Evolutionary conservation across 257 asterid species (phyloP), one percentile per base, ranked within the genome.

Genomic region (Pogostemon cablin): DNA sequence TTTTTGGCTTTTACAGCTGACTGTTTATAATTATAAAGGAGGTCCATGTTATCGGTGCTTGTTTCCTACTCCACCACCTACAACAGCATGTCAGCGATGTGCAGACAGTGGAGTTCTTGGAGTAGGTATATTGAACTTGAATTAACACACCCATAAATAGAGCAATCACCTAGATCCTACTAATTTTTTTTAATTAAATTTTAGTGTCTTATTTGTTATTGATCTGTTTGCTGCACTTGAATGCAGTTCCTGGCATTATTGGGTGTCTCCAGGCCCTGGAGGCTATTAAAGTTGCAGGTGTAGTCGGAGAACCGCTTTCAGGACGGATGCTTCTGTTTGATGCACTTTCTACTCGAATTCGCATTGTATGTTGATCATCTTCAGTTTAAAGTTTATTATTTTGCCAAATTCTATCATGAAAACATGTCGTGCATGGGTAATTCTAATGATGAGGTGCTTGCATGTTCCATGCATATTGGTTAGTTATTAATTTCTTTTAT

Each of bases 201-300:
- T 65, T 3, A 37, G 49, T 52, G n/a, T 56, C 34, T 32, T 35
- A 63, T n/a, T 63, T 41, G 37, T 55, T 41, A 7, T 44, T 52
- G n/a, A 41, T 67, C 8, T 61, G 60, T 5, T 25, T 68, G 38
- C 35, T 69, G 43, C 59, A 40, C 61, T 54, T 67, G 54, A 68
- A 41, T 60, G 40, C 91, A 95, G 98, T 95, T 79, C 99, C 99
- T 41, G 98, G 97, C 53, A 60, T 95, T 77, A 86, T 95, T 82
- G 98, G 99, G 65, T 91, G 96, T 67, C 93, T 95, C 65, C 98
- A 95, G 80, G 99, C 98, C 71, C 80, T 91, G 69, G 98, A 95
- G 82, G 96, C 98, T 47, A 88, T 95, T 62, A 95, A 95, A 81
- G 82, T 91, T 83, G 91, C 92, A 48, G 80, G 87, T 79, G 85